Percentiles rank a stretch among this genome's conserved stretches.
Conservation (phyloP, 1,284 basidiomycete species). For the Athelia sp. region DNA sequence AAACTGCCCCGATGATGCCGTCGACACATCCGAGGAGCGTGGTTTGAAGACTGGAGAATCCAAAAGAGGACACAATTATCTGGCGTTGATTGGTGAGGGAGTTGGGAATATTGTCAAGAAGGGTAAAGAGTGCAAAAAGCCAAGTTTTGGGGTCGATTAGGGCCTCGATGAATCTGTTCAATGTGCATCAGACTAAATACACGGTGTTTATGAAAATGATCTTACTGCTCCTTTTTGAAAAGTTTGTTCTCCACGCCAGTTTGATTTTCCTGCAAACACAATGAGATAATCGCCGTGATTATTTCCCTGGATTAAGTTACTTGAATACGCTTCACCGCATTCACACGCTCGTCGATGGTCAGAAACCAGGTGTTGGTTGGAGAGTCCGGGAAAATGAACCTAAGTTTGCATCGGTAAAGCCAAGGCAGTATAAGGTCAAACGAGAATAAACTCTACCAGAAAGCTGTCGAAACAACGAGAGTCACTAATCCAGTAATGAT, state of each 20-base stretch:
- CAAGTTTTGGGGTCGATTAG: slow-evolving; percentile 70
- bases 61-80: slow-evolving; percentile 71
- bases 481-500: slow-evolving; percentile 59
- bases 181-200: background rate
- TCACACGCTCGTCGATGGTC: slow-evolving; percentile 58
- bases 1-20: slow-evolving; percentile 64
- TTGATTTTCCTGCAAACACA: slow-evolving; percentile 62
- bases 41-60: slow-evolving; percentile 66
- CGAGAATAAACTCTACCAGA: slow-evolving; percentile 40
- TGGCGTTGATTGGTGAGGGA: slow-evolving; percentile 72
- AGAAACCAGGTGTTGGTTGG: slow-evolving; percentile 70
- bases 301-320: too few relatives aligned
- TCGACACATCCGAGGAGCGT: slow-evolving; percentile 75
- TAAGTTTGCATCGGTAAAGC: slow-evolving; percentile 14
- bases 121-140: slow-evolving; percentile 65
- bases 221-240: slow-evolving; percentile 72
- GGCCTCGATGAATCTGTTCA: slow-evolving; percentile 61
- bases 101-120: slow-evolving; percentile 49
- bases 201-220: slow-evolving; percentile 15
- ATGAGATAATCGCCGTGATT: slow-evolving; percentile 1
- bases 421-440: background rate
- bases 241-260: slow-evolving; percentile 73
- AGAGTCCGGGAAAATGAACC: slow-evolving; percentile 74
- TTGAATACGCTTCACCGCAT: slow-evolving; percentile 63
- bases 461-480: slow-evolving; percentile 48